Conservation (phyloP, 2,329 filamentous ascomycete species). For the Nothopassalora personata region DNA sequence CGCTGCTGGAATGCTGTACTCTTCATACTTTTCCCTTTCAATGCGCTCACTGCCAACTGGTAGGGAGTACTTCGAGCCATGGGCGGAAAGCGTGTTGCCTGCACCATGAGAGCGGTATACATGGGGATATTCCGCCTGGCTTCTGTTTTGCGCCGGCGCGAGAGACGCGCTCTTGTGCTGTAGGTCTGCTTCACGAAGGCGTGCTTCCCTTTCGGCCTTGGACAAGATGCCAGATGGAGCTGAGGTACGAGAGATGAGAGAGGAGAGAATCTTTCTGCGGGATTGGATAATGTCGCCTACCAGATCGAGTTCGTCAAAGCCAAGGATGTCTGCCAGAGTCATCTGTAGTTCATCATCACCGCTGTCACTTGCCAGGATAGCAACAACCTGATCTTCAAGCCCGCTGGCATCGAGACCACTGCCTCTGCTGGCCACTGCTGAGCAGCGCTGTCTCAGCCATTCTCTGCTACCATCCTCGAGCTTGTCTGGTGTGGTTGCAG, state of each 20-base stretch:
- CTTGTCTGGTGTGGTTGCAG: constrained; percentile 27
- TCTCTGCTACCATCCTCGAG: constrained; percentile 29
- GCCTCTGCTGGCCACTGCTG: constrained; percentile 58
- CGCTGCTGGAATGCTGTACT: constrained; percentile 78
- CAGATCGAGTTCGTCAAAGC: constrained; percentile 89
- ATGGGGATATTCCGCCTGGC: constrained; percentile 79
- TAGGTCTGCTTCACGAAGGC: constrained; percentile 67
- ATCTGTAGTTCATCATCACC: constrained; percentile 85
- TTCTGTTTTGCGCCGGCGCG: constrained; percentile 62
- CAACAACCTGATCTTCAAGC: constrained; percentile 72
- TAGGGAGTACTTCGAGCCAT: constrained; percentile 76
- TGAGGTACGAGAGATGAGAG: constrained; percentile 34
- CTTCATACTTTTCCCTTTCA: constrained; percentile 75
- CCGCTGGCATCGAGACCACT: constrained; percentile 63
- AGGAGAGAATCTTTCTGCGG: constrained; percentile 58
- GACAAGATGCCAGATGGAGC: constrained; percentile 57
- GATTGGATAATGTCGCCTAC: constrained; percentile 84
- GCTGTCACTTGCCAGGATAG: constrained; percentile 64
- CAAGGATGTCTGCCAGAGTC: constrained; percentile 79
- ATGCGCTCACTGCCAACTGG: constrained; percentile 67
- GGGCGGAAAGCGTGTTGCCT: constrained; percentile 75
- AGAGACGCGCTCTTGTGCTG: constrained; percentile 76
- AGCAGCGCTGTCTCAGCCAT: constrained; percentile 71
- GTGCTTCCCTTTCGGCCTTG: constrained; percentile 71
- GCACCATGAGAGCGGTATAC: constrained; percentile 81